Base-by-base conservation (phyloP, 192 early-diverging fungal genomes). In the Physocladia obscura region DNA sequence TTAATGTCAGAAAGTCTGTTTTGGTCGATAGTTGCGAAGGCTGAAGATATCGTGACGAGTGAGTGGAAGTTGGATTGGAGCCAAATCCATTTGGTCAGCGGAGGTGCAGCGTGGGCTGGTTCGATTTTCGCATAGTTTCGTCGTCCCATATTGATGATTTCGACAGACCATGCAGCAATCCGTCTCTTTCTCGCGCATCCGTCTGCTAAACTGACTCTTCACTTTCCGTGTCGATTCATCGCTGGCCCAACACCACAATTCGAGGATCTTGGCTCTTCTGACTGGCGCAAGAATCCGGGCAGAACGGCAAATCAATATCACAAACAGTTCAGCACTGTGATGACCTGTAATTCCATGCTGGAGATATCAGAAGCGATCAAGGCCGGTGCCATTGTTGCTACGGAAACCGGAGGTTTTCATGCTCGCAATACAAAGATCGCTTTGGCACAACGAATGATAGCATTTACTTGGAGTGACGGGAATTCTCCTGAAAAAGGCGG, bases 41-140 rank as follows among this genome's bases (percentile, higher is more conserved):
- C 26, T 22, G 52, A 54, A 21, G 11, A 54, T 26, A 54, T 54
- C 26, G 52, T 54, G 15, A 54, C 52, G 22, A 6, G 8, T 22
- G 52, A 54, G 52, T 54, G 52, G 52, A 54, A 54, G 52, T 21
- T 54, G 52, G 52, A 54, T 54, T 54, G 52, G 52, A 54, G 52
- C 8, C 17, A 54, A 26, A 26, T 54, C 26, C 52, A 54, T 22
- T 54, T 54, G 52, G 52, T 54, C 52, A 54, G 52, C 24, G 26
- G 52, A 8, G 52, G 52, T 13, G 52, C 52, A n/a, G 52, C 52
- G 26, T 54, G 52, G 52, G 52, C 52, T 22, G 52, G 52, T 54
- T n/a, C 8, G 40, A 13, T n/a, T 13, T 13, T 44, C 40, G 40
- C 40, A 44, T n/a, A 44, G 40, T 44, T n/a, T 44, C 40, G 40